phyloP scores from a whole-genome alignment of 257 asterid genomes.

The Lantana camara region DNA sequence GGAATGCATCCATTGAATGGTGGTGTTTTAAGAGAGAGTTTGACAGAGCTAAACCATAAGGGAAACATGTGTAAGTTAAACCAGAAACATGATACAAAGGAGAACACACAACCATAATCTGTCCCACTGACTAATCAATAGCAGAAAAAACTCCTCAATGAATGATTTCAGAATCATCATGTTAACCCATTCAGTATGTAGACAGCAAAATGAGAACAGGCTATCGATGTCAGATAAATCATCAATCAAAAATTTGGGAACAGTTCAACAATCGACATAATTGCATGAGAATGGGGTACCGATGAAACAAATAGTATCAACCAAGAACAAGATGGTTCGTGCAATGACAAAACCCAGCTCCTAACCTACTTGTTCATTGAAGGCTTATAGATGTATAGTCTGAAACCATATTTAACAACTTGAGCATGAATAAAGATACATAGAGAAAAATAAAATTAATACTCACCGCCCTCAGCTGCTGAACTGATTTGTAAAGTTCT shows the following conservation, averaged over 20 bases:
- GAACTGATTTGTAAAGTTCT: conserved; percentile 85
- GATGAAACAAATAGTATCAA: conserved; percentile 15
- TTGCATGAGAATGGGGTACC: not conserved
- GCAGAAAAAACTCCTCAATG: not conserved
- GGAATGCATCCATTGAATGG: not conserved
- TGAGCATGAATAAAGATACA: conserved; percentile 9
- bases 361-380: not conserved
- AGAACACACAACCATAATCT: not conserved
- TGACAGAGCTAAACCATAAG: not conserved
- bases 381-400: conserved; percentile 8
- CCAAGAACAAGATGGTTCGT: not conserved
- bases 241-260: conserved; percentile 7
- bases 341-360: not conserved
- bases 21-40: not conserved
- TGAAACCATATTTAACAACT: conserved; percentile 11
- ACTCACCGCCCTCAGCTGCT: conserved; percentile 92
- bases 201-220: not conserved
- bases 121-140: not conserved
- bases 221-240: not conserved
- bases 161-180: not conserved
- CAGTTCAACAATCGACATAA: not conserved
- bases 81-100: not conserved
- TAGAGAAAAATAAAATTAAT: conserved; percentile 14
- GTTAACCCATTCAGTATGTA: too few species aligned
- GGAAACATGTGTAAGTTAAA: not conserved